phyloP scores from a whole-genome alignment of 1,139 yeast genomes.

The Casaregolazyma lundiana region DNA sequence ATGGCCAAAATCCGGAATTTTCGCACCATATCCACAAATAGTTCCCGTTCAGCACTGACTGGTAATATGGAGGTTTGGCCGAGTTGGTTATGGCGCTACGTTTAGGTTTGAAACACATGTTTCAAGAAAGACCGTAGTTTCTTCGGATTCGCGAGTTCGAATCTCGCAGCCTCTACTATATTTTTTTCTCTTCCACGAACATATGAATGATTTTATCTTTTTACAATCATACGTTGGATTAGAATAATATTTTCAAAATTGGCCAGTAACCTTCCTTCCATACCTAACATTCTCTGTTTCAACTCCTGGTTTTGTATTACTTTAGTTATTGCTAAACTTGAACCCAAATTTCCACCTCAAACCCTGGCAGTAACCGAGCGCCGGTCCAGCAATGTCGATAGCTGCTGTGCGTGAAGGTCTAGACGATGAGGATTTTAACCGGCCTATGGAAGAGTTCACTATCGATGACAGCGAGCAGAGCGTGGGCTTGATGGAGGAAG shows the following conservation, averaged over 20 bases:
- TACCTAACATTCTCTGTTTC: no score
- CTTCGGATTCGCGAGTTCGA: constrained; percentile 13
- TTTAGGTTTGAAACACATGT: constrained; percentile 8
- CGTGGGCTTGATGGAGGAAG: constrained; percentile 6
- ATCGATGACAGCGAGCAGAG: constrained; percentile 10
- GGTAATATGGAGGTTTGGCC: constrained; percentile 11
- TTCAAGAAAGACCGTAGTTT: constrained; percentile 10
- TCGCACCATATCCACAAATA: not conserved
- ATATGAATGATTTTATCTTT: not conserved
- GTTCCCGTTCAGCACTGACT: not conserved
- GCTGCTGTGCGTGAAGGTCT: not conserved
- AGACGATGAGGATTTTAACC: not conserved
- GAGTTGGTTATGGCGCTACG: constrained; percentile 15
- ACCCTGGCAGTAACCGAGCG: not conserved
- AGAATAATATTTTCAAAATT: no score
- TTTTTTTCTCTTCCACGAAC: not conserved
- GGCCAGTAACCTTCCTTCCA: no score
- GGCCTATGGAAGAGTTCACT: constrained; percentile 5
- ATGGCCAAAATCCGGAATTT: not conserved
- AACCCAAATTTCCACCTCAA: no score
- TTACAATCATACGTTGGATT: no score
- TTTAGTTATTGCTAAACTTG: not conserved
- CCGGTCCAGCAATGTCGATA: not conserved
- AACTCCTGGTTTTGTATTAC: not conserved
- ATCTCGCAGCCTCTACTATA: constrained; percentile 11